Base-by-base conservation (phyloP, 176 grass and related monocot species). In the Poa pratensis region DNA sequence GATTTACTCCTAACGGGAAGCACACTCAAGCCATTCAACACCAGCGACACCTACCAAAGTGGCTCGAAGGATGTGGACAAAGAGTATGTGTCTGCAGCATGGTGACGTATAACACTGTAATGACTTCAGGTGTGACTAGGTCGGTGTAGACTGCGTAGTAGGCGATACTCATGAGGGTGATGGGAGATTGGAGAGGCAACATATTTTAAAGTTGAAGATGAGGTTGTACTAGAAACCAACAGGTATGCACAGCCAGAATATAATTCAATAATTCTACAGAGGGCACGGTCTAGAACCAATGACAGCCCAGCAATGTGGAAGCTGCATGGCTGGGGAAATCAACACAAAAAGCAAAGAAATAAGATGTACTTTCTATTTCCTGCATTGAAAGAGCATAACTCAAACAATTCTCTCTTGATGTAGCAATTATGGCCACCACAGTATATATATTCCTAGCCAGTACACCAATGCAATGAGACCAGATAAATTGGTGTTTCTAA, bases 261-360 rank as follows among this genome's bases (percentile, higher is more conserved):
- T 46, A 46, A 8, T 46, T 46, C 45, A 46, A 46, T 43, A 70
- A 70, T 70, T 42, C 17, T 70, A 70, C 68, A 70, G 5, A 70
- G 45, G 11, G 40, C 40, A 42, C 35, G 16, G 66, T 19, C 66
- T 69, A 42, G 35, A n/a, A 42, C 40, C 18, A 79, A 43, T 65
- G 79, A 79, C 37, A 79, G 80, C 58, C 75, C 39, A 73, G 69
- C 75, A 87, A 39, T 76, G 67, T 73, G 58, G 77, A 83, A 90
- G 83, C 89, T 83, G 50, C 68, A 46, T 46, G 67, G 58, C 78
- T 73, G 64, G 39, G 68, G 74, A 90, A 90, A 75, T 83, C 48
- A 87, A 84, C 89, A 90, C 10, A 40, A 77, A 83, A 67, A 75
- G 54, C 80, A 45, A 86, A 83, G 73, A 67, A 45, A 86, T 17